Evolutionary conservation across 441 rosid genomes (phyloP).

Genomic region (Pelargonium citronellum): DNA sequence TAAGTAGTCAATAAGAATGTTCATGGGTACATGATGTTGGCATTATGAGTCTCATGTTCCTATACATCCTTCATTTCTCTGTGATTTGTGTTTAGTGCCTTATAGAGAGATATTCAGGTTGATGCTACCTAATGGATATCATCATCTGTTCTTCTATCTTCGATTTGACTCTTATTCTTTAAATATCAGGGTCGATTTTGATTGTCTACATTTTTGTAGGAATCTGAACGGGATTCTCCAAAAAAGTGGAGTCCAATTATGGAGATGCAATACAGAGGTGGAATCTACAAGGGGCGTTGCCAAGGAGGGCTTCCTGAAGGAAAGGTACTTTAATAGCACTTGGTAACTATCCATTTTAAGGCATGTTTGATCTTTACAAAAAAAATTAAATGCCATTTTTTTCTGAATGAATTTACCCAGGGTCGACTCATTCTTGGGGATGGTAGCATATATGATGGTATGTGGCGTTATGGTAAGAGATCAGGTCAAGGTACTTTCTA

Average conservation of each 20-base stretch:
- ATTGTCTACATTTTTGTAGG: conserved; percentile 38
- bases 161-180: not conserved
- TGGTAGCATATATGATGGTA: conserved; percentile 89
- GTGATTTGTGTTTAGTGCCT: not conserved
- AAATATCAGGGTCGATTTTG: conserved; percentile 10
- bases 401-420: conserved; percentile 35
- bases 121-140: not conserved
- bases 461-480: conserved; percentile 90
- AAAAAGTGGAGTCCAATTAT: conserved; percentile 73
- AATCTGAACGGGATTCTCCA: conserved; percentile 78
- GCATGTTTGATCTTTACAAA: conserved; percentile 15
- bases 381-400: conserved; percentile 13
- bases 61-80: not conserved
- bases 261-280: conserved; percentile 93
- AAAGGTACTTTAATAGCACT: conserved; percentile 47
- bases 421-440: conserved; percentile 70
- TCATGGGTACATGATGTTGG: no score
- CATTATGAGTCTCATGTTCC: not conserved
- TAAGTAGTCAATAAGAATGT: no score
- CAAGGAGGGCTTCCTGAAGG: conserved; percentile 99
- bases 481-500: conserved; percentile 84
- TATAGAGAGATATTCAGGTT: not conserved
- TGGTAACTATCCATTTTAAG: conserved; percentile 19
- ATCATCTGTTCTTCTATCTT: conserved; percentile 1
- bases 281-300: conserved; percentile 70